phyloP scores from a whole-genome alignment of 768 basidiomycete species.

The Lentinula edodes region DNA sequence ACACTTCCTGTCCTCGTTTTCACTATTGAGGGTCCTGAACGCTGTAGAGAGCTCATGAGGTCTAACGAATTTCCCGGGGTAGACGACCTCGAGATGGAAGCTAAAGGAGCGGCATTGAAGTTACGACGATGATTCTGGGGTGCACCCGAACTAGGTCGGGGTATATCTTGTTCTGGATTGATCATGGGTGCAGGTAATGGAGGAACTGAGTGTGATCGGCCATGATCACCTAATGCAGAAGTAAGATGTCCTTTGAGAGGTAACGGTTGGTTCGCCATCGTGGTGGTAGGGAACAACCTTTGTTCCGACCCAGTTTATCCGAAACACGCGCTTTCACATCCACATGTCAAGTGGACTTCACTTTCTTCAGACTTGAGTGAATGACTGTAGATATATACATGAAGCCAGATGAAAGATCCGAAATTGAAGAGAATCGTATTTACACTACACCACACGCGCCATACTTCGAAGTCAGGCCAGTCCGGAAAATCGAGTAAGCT shows the following conservation, averaged over 20 bases:
- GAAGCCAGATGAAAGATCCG: no score
- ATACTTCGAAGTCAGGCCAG: no score
- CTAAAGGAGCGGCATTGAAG: neutral
- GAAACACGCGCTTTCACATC: neutral
- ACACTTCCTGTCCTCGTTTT: conserved; percentile 83
- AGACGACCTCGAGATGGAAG: neutral
- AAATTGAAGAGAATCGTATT: no score
- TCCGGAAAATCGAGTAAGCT: neutral
- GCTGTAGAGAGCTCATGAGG: conserved; percentile 56
- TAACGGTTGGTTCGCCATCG: neutral
- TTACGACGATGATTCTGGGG: neutral
- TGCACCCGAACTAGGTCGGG: neutral
- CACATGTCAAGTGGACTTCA: no score
- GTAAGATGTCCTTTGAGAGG: neutral
- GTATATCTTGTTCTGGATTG: neutral
- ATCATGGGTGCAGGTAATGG: neutral
- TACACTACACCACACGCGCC: no score
- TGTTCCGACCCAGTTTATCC: neutral
- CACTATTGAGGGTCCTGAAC: conserved; percentile 69
- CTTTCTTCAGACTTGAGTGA: no score
- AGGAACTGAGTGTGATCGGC: neutral
- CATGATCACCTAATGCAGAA: neutral
- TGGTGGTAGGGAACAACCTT: neutral
- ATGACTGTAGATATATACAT: no score
- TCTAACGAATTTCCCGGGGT: conserved; percentile 37